Conservation (phyloP, 1,284 basidiomycete genomes). For the Trametes pubescens region DNA sequence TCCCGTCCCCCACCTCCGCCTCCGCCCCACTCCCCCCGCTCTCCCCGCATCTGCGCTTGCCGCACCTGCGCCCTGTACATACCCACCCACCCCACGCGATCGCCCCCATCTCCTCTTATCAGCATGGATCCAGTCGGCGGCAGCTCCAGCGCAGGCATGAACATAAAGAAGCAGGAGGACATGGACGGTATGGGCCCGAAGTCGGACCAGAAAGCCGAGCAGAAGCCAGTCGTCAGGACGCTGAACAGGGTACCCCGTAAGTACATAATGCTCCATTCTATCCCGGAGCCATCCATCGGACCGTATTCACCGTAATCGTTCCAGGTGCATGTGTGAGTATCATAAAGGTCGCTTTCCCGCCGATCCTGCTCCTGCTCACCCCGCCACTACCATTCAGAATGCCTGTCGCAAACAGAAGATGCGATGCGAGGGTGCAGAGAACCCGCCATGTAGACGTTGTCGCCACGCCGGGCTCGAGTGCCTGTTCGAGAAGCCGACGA, state of each 20-base stretch:
- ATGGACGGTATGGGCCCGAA: conserved; percentile 49
- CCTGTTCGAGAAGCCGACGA: conserved; percentile 89
- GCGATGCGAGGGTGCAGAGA: conserved; percentile 90
- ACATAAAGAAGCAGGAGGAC: conserved; percentile 54
- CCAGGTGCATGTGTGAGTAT: conserved; percentile 79
- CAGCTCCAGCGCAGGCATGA: conserved; percentile 35
- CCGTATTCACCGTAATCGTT: conserved; percentile 33
- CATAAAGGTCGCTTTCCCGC: conserved; percentile 11
- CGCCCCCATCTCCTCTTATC: conserved; percentile 25
- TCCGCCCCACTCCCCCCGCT: conserved; percentile 26
- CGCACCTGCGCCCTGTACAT: conserved; percentile 8
- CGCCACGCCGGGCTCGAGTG: conserved; percentile 86
- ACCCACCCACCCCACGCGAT: conserved; percentile 19
- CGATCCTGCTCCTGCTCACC: conserved; percentile 19
- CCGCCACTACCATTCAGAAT: conserved; percentile 56
- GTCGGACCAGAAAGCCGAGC: conserved; percentile 55
- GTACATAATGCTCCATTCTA: conserved; percentile 43
- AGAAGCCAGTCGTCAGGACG: conserved; percentile 75
- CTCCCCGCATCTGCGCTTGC: conserved; percentile 16
- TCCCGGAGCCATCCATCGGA: conserved; percentile 30
- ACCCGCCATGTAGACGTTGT: conserved; percentile 90
- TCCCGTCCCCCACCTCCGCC: conserved; percentile 34
- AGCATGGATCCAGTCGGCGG: conserved; percentile 42
- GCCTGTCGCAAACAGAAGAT: conserved; percentile 88
- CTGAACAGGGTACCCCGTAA: conserved; percentile 85